Base-by-base conservation (phyloP, 1,139 yeast genomes). In the Nakaseomyces sp. region DNA sequence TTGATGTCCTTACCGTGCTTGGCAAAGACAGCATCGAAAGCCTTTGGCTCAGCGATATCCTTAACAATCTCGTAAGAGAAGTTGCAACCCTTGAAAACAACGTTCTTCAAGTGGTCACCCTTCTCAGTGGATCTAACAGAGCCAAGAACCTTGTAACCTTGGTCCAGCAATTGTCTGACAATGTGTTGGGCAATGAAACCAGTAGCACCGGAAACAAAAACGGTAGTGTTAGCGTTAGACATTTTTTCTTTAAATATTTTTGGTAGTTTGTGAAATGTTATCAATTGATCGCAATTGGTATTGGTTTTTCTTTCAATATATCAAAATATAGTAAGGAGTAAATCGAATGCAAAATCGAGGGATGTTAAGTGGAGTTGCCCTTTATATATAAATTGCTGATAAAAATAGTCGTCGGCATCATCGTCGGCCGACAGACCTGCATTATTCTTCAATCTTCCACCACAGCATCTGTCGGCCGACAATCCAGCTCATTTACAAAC, bases 101-200 rank as follows among this genome's bases (percentile, higher is more conserved):
- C 44, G 28, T 53, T 50, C 37, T 52, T 24, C 8, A 52, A 28
- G 9, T 48, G 43, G 15, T 53, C 58, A 30, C 56, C 62, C 43
- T 64, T 66, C 3, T 51, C 56, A 22, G 56, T 54, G 4, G 66
- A 54, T 49, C 72, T 50, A 15, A 67, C 68, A 38, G 71, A 50
- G 36, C 71, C 71, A 44, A 67, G 54, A 29, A 60, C 66, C 2
- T 44, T 42, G 45, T 63, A 64, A 4, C 54, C 54, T 13, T 54
- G 50, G 13, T 39, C 42, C 15, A 60, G 30, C 15, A 67, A 53
- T 16, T 49, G 53, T 22, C 56, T 50, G 26, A 65, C 61, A 16
- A 71, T 60, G 49, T 73, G 73, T 48, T 68, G 71, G 28, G 77
- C 77, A 49, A 74, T 67, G 50, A 65, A 74, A n/a, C 79, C 79